Percentiles rank a stretch among this genome's conserved stretches.
These are phyloP conservation scores for Cinnamomum chago DNA, from an alignment of 164 flowering plant species.

Conservation along the genomic window DNA sequence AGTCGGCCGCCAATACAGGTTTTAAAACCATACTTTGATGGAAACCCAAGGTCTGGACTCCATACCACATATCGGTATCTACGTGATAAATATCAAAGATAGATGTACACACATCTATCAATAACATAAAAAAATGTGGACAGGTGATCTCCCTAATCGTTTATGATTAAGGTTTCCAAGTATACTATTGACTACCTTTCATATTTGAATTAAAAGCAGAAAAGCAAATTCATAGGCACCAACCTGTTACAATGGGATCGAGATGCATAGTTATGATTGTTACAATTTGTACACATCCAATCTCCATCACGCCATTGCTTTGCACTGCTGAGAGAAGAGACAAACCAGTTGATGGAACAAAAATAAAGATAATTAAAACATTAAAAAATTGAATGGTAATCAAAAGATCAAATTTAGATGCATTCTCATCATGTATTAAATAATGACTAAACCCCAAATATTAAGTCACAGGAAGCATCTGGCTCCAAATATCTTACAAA, in stretches of 20 bases:
- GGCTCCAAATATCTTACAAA: neutral
- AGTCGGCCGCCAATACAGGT: no score
- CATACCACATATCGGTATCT: no score
- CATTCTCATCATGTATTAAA: neutral
- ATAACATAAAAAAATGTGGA: no score
- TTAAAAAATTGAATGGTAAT: neutral
- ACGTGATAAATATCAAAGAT: no score
- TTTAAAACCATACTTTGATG: no score
- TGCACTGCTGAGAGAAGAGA: constrained; percentile 42
- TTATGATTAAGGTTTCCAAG: neutral
- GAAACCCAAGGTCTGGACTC: no score
- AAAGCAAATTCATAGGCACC: neutral
- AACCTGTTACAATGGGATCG: constrained; percentile 86
- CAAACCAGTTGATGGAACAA: neutral
- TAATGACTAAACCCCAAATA: neutral
- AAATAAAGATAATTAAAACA: neutral
- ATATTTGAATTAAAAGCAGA: neutral
- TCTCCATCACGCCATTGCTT: constrained; percentile 96
- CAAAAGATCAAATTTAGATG: neutral
- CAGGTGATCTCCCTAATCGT: no score
- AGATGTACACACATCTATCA: neutral
- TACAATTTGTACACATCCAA: constrained; percentile 95
- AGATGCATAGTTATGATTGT: constrained; percentile 90
- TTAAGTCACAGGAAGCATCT: neutral
- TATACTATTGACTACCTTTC: neutral